Conservation (phyloP, 805 yeast species). For the Yamadazyma sp. region DNA sequence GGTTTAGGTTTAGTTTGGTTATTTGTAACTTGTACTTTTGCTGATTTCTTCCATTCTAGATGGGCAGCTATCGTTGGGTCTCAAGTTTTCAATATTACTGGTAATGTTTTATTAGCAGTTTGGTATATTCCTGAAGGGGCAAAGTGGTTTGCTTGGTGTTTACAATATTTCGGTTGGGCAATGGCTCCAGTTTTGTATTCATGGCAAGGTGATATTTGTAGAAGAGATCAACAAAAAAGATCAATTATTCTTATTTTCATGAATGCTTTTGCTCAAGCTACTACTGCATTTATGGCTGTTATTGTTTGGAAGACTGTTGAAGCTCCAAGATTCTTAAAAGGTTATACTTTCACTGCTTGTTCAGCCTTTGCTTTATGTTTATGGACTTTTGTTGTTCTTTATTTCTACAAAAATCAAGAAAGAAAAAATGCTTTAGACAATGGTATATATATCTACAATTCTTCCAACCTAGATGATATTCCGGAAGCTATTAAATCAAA, state of each 20-base stretch:
- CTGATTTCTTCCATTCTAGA: slow-evolving; percentile 44
- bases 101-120: slow-evolving; percentile 52
- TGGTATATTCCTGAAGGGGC: slow-evolving; percentile 59
- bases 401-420: slow-evolving; percentile 39
- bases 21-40: slow-evolving; percentile 31
- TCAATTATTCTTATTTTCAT: slow-evolving; percentile 56
- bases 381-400: slow-evolving; percentile 52
- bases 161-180: slow-evolving; percentile 61
- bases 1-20: slow-evolving; percentile 43
- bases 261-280: slow-evolving; percentile 53
- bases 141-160: slow-evolving; percentile 63
- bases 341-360: slow-evolving; percentile 50
- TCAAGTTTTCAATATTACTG: slow-evolving; percentile 51
- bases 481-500: slow-evolving; percentile 8
- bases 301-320: slow-evolving; percentile 56
- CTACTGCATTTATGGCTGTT: slow-evolving; percentile 53
- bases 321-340: slow-evolving; percentile 54
- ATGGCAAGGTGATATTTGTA: slow-evolving; percentile 54
- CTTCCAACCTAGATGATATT: slow-evolving; percentile 13
- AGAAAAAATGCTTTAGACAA: slow-evolving; percentile 30
- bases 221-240: slow-evolving; percentile 54
- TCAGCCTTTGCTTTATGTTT: slow-evolving; percentile 43
- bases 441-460: slow-evolving; percentile 32
- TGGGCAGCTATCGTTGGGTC: slow-evolving; percentile 54
- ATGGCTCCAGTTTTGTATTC: slow-evolving; percentile 61